Conservation (phyloP, 345 rosid genomes). For the Eucalyptus tenuipes region DNA sequence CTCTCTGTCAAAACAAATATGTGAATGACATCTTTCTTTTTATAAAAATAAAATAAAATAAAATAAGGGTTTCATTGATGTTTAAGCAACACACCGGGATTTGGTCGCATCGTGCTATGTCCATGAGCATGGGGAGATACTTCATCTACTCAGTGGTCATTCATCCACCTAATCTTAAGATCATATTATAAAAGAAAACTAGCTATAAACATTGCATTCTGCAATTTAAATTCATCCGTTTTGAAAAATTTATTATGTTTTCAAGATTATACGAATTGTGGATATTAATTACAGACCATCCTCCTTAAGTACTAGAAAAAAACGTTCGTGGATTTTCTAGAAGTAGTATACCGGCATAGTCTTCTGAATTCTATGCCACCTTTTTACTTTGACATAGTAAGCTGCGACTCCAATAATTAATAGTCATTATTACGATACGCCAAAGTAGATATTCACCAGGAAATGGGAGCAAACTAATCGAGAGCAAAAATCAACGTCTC, state of each 20-base stretch:
- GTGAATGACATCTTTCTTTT: too few relatives aligned
- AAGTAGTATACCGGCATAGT: neutral
- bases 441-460: neutral
- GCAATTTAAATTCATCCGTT: neutral
- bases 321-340: neutral
- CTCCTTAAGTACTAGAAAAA: neutral
- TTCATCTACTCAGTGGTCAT: neutral
- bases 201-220: neutral
- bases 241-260: neutral
- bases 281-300: neutral
- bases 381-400: neutral
- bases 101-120: neutral
- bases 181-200: neutral
- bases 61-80: neutral
- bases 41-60: neutral
- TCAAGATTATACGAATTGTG: neutral
- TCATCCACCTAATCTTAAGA: neutral
- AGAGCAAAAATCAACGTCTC: neutral
- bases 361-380: neutral
- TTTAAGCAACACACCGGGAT: neutral
- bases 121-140: neutral
- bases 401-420: neutral
- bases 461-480: neutral
- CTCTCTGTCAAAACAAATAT: too few relatives aligned
- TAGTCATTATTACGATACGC: neutral